Evolutionary conservation across 1,284 basidiomycete genomes (phyloP).

Genomic region (Phellopilus nigrolimitatus): DNA sequence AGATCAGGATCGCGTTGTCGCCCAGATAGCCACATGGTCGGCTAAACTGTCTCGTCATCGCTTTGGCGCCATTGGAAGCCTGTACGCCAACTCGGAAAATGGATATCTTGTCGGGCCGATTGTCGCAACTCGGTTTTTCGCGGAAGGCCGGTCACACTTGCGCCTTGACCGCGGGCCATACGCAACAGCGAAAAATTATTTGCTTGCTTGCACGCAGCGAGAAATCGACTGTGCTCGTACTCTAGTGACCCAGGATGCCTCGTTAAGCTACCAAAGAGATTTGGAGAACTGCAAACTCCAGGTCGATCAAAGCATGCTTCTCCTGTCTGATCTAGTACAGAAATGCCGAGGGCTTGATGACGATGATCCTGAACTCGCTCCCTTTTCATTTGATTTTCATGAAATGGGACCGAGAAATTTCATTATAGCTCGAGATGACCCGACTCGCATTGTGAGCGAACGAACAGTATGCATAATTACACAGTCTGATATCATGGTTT

Average conservation of each 20-base stretch:
- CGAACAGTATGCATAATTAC: not conserved
- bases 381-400: slow-evolving; percentile 31
- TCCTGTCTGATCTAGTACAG: slow-evolving; percentile 28
- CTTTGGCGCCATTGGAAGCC: slow-evolving; percentile 30
- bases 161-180: slow-evolving; percentile 32
- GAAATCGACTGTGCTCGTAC: slow-evolving; percentile 31
- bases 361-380: slow-evolving; percentile 28
- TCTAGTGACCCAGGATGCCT: slow-evolving; percentile 30
- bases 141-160: slow-evolving; percentile 28
- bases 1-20: slow-evolving; percentile 28
- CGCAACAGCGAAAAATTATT: slow-evolving; percentile 28
- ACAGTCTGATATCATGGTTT: not conserved
- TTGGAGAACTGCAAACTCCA: slow-evolving; percentile 29
- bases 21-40: slow-evolving; percentile 29
- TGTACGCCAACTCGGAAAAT: slow-evolving; percentile 21
- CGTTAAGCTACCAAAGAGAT: slow-evolving; percentile 29
- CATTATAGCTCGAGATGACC: slow-evolving; percentile 27
- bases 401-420: slow-evolving; percentile 30
- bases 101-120: slow-evolving; percentile 27
- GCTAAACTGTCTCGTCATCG: slow-evolving; percentile 27
- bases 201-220: slow-evolving; percentile 32
- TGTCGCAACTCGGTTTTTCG: slow-evolving; percentile 28
- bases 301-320: slow-evolving; percentile 30
- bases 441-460: slow-evolving; percentile 29
- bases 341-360: slow-evolving; percentile 31